phyloP scores from a whole-genome alignment of 2,329 filamentous ascomycete species.

The Aspergillus terreus region DNA sequence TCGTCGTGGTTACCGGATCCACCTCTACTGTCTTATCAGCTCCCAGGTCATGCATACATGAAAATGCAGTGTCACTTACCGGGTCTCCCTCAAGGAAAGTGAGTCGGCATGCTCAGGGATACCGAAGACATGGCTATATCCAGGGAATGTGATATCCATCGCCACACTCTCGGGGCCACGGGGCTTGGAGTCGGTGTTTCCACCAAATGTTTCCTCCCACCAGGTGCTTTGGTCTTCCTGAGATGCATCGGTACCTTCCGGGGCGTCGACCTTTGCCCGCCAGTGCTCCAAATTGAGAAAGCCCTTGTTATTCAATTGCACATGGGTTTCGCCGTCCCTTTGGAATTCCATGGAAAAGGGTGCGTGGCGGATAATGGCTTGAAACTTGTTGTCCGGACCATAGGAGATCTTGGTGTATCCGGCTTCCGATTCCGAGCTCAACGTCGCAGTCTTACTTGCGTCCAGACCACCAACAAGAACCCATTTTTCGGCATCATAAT shows the following conservation, averaged over 20 bases:
- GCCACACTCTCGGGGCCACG: conserved; percentile 87
- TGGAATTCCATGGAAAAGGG: conserved; percentile 86
- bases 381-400: conserved; percentile 69
- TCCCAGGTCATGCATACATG: not conserved
- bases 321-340: conserved; percentile 73
- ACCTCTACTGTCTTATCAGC: conserved; percentile 49
- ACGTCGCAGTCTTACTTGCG: conserved; percentile 66
- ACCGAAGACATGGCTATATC: conserved; percentile 88
- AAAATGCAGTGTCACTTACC: conserved; percentile 39
- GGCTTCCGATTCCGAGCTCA: conserved; percentile 62
- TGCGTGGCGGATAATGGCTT: conserved; percentile 76
- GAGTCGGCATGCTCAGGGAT: conserved; percentile 91
- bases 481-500: conserved; percentile 87
- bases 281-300: conserved; percentile 93
- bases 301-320: conserved; percentile 87
- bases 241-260: conserved; percentile 46
- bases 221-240: conserved; percentile 71
- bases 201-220: conserved; percentile 97
- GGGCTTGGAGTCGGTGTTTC: conserved; percentile 94
- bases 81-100: conserved; percentile 82
- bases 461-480: conserved; percentile 77
- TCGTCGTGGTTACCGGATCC: conserved; percentile 80
- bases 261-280: conserved; percentile 74
- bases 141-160: conserved; percentile 86
- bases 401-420: conserved; percentile 73